Evolutionary conservation across 768 basidiomycete species (phyloP).

Genomic region (Fomitopsis pulvina): DNA sequence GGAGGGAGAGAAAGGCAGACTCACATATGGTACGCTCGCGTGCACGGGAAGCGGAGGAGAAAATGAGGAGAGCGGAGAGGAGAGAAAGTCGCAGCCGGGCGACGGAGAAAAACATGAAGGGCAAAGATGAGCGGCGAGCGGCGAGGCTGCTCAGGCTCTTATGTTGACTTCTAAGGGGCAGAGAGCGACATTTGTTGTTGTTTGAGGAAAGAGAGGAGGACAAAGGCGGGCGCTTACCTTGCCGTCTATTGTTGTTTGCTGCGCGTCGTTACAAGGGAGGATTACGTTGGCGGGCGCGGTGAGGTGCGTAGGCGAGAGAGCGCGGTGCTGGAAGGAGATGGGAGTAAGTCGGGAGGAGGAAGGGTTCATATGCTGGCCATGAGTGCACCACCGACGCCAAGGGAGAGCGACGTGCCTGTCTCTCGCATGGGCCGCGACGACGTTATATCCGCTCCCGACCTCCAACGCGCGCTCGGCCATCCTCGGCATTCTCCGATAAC

Average conservation of each 20-base stretch:
- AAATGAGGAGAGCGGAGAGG: conserved; percentile 31
- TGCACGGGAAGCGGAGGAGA: conserved; percentile 37
- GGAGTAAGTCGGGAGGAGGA: not conserved
- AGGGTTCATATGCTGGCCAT: not conserved
- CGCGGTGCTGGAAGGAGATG: not conserved
- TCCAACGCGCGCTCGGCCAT: not conserved
- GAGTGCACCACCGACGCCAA: not conserved
- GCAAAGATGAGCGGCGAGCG: conserved; percentile 10
- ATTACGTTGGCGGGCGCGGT: not conserved
- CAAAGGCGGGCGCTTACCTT: conserved; percentile 4
- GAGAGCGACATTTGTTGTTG: not conserved
- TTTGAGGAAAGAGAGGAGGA: not conserved
- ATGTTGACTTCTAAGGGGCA: not conserved
- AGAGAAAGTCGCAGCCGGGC: conserved; percentile 65
- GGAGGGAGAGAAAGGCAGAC: conserved; percentile 23
- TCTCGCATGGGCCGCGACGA: not conserved
- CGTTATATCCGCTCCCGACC: not conserved
- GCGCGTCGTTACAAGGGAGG: not conserved
- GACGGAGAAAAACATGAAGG: conserved; percentile 59
- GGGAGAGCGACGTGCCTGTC: not conserved
- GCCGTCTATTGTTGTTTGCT: conserved; percentile 3
- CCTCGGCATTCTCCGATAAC: not conserved
- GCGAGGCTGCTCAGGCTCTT: not conserved
- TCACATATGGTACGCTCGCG: conserved; percentile 55
- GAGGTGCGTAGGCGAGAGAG: not conserved